Conservation (phyloP, 1,284 basidiomycete species). For the Tylopilus sp. region DNA sequence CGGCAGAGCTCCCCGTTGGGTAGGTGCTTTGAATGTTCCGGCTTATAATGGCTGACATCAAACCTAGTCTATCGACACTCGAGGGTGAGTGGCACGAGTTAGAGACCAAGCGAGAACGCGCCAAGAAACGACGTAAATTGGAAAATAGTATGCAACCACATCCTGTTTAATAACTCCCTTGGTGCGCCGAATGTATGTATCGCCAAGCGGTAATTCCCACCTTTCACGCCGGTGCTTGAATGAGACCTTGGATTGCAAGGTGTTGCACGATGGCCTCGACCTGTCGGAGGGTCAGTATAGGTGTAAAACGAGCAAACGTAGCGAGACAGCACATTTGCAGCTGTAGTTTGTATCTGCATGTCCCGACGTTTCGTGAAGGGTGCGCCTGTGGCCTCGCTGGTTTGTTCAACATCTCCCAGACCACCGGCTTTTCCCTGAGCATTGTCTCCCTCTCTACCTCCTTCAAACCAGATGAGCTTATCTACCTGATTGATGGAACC, state of each 20-base stretch:
- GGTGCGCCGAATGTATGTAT: constrained; percentile 29
- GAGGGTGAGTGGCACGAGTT: constrained; percentile 97
- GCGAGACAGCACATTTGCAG: constrained; percentile 74
- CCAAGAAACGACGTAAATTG: constrained; percentile 76
- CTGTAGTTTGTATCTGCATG: constrained; percentile 86
- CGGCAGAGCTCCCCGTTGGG: constrained; percentile 82
- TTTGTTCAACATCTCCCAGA: constrained; percentile 86
- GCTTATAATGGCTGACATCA: constrained; percentile 26
- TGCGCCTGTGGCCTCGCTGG: constrained; percentile 88
- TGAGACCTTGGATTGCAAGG: constrained; percentile 74
- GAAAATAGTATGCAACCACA: constrained; percentile 40
- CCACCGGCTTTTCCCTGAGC: constrained; percentile 94
- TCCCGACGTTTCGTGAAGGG: constrained; percentile 94
- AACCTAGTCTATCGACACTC: constrained; percentile 71
- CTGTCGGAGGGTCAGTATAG: constrained; percentile 49
- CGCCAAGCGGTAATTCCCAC: constrained; percentile 12
- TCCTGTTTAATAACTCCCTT: constrained; percentile 38
- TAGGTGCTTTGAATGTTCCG: constrained; percentile 53
- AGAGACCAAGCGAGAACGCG: constrained; percentile 88
- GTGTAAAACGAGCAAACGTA: not conserved
- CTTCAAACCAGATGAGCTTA: constrained; percentile 92
- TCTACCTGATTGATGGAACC: constrained; percentile 96
- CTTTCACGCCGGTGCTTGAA: constrained; percentile 51
- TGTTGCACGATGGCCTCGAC: constrained; percentile 87
- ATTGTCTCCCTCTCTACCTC: constrained; percentile 83